Evolutionary conservation across 2,329 filamentous ascomycete species (phyloP), one percentile per base, ranked within the genome.

Genomic region (Diaporthe batatas): DNA sequence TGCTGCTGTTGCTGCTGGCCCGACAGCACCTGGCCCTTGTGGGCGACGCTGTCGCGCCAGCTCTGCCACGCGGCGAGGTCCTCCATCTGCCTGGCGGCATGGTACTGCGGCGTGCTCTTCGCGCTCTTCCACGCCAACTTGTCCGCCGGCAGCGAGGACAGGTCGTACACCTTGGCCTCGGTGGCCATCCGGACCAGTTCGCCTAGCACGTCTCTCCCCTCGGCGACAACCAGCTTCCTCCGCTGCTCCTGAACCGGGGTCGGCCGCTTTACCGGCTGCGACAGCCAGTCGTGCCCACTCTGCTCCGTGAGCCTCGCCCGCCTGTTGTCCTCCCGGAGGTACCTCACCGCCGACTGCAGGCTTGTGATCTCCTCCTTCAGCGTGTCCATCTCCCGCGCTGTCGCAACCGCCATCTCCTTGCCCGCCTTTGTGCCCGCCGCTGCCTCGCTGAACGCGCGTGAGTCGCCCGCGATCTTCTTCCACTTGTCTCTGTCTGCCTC

Each of bases 361-460:
- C 85, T 86, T 71, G 86, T 86, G 77, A 95, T 91, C 73, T 96
- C 91, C 76, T 87, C 87, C 80, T 91, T 91, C 76, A 95, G 88
- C 12, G 86, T 85, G 76, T 95, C 92, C 83, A 95, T 91, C 81
- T 96, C 92, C 69, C 91, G 89, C 36, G 91, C 91, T 1, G 91
- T 93, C 6, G 91, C 90, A 59, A 93, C 91, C 36, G 92, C 91
- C 34, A 90, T 88, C 79, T 93, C 90, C 78, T 91, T 88, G 29
- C 90, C 89, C 14, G 88, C 87, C 81, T 89, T 89, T 73, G 86
- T 74, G 18, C 68, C 70, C 10, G 79, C 83, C n/a, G 81, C 83
- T 5, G 82, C 83, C 70, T 88, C 87, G n/a, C 85, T 87, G 73
- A 87, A 89, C 12, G 86, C 86, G 32, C 86, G 85, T 76, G 85